Percentiles rank a stretch among this genome's conserved stretches.
Evolutionary conservation across 75 land plant genomes (phyloP).

Genomic region (Selaginella moellendorffii): DNA sequence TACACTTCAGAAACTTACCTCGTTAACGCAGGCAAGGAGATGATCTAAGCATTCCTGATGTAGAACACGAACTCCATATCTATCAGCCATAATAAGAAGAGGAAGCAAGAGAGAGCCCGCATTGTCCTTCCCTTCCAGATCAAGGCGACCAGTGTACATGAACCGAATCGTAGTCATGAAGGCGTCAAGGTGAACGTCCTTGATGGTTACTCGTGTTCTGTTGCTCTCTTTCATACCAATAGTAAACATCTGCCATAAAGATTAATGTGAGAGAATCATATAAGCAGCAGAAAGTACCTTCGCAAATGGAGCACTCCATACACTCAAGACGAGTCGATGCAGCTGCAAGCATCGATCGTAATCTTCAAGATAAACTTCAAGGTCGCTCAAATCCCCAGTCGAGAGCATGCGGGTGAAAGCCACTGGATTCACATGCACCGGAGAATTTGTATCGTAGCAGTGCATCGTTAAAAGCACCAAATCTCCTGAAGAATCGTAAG

Average conservation of each 20-base stretch:
- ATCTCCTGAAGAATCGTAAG: too few relatives aligned
- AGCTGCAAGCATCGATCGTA: constrained; percentile 31
- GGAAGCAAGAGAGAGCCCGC: constrained; percentile 35
- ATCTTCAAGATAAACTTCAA: constrained; percentile 48
- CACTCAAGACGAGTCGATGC: constrained; percentile 62
- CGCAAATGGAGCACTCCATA: constrained; percentile 75
- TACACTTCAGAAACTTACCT: too few relatives aligned
- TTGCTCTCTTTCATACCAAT: constrained; percentile 85
- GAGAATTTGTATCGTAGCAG: too few relatives aligned
- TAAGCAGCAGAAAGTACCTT: constrained; percentile 34
- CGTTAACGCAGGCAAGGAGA: constrained; percentile 47
- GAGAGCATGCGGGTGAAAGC: constrained; percentile 29
- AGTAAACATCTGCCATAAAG: constrained; percentile 75
- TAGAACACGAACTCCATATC: constrained; percentile 56
- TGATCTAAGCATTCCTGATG: constrained; percentile 66
- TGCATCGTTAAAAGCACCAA: too few relatives aligned
- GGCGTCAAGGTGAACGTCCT: constrained; percentile 47
- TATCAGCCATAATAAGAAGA: constrained; percentile 66
- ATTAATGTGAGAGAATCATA: neutral
- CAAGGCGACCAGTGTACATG: constrained; percentile 63
- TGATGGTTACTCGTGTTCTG: constrained; percentile 35
- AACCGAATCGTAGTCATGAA: constrained; percentile 59
- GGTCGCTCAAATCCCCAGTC: constrained; percentile 48
- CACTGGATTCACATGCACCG: constrained; percentile 30
- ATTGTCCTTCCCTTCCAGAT: constrained; percentile 24